phyloP scores from a whole-genome alignment of 1,139 yeast genomes.

The Suhomyces choctaworum region DNA sequence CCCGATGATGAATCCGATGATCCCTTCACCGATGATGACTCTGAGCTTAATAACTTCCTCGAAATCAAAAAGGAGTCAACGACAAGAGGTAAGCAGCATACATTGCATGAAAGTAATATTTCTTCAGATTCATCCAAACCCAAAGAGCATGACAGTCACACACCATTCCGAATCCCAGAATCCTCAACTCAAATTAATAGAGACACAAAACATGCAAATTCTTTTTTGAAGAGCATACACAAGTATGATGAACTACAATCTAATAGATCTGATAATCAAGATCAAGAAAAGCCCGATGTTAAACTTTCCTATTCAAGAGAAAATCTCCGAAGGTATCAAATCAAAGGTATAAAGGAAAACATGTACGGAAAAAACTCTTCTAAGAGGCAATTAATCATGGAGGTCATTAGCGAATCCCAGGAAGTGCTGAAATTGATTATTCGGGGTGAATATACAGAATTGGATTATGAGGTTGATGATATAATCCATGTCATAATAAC shows the following conservation, averaged over 20 bases:
- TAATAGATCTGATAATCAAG: conserved; percentile 10
- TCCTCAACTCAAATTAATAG: conserved; percentile 9
- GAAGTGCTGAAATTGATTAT: conserved; percentile 41
- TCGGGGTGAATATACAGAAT: conserved; percentile 49
- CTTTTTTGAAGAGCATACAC: conserved; percentile 31
- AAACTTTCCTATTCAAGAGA: conserved; percentile 46
- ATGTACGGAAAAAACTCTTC: conserved; percentile 23
- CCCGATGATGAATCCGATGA: conserved; percentile 21
- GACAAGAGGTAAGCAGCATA: neutral
- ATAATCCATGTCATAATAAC: conserved; percentile 61
- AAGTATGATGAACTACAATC: conserved; percentile 23
- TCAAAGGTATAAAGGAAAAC: conserved; percentile 37
- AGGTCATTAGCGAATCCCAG: conserved; percentile 42
- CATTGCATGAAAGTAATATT: neutral
- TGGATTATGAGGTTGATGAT: conserved; percentile 49
- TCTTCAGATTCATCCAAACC: neutral
- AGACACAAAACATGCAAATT: conserved; percentile 26
- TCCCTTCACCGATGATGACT: conserved; percentile 34
- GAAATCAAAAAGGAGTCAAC: neutral
- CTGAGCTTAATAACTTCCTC: conserved; percentile 11
- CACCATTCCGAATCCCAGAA: conserved; percentile 1
- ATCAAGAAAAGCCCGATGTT: conserved; percentile 31
- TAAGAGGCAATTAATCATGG: conserved; percentile 48
- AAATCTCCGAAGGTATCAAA: conserved; percentile 52
- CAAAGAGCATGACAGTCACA: neutral